Evolutionary conservation across 805 yeast genomes (phyloP), one percentile per base, ranked within the genome.

Genomic region (Cyberlindnera euphorbiiphila): DNA sequence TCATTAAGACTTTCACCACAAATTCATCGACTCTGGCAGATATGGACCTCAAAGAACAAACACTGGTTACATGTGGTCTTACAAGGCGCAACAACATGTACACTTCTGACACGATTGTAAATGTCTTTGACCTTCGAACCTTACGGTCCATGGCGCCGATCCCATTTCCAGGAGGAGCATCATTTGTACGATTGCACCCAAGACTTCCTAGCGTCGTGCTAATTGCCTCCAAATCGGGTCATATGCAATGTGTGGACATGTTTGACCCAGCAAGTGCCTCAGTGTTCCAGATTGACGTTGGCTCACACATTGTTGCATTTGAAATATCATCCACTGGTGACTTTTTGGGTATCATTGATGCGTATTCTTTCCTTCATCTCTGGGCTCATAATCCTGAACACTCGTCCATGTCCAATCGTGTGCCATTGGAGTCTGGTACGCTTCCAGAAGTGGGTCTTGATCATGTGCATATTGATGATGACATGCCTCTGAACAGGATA

Each of bases 91-190:
- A 77, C 34, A 78, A 79, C 32, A 66, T 70, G 7, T 68, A 68
- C 38, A 60, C 71, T 14, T 69, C 77, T 8, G 98, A 93, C 54
- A 91, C 95, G 0, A 69, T 91, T 44, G 88, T 91, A 15, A 81
- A 81, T 47, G 78, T 87, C 15, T 87, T 77, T 57, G 98, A 93
- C 58, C 58, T 86, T 21, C 71, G 94, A 44, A 73, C 78, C 40
- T 67, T 85, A 75, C 72, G 75, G 36, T 72, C 88, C 2, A 60
- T 81, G 38, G 68, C 94, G 0, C 96, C 97, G 4, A 69, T 91
- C 7, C 77, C 96, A 4, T 87, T 88, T 53, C 88, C 93, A 1
- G 81, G 88, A 0, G 97, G 97, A 10, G 96, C 98, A 1, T 71
- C 84, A 9, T 84, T 74, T 55, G 93, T 83, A 1, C 71, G 84